Conservation (phyloP, 2,329 filamentous ascomycete genomes). For the Stemphylium lycopersici region DNA sequence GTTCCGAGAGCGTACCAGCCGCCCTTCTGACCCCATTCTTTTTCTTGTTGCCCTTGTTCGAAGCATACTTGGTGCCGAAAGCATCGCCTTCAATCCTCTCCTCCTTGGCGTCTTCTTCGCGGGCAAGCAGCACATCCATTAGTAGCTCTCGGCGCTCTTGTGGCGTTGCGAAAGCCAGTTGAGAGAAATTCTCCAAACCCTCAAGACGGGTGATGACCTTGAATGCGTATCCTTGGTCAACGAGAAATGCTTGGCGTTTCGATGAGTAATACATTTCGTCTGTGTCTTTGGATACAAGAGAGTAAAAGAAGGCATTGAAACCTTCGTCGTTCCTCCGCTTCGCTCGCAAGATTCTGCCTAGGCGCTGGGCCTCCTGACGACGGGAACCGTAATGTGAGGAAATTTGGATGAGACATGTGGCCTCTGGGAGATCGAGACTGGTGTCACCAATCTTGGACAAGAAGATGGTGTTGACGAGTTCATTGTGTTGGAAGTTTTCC, state of each 20-base stretch:
- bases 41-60: constrained; percentile 53
- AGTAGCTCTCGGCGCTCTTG: constrained; percentile 84
- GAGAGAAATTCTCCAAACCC: constrained; percentile 83
- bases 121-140: constrained; percentile 86
- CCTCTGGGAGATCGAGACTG: constrained; percentile 94
- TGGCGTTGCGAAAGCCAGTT: constrained; percentile 79
- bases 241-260: constrained; percentile 93
- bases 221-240: constrained; percentile 98
- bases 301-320: constrained; percentile 99
- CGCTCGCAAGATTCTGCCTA: constrained; percentile 90
- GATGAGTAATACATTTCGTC: constrained; percentile 98
- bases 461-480: constrained; percentile 89
- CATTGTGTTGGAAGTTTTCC: constrained; percentile 94
- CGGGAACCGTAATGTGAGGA: constrained; percentile 97
- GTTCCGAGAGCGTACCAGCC: constrained; percentile 81
- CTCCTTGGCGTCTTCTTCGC: constrained; percentile 72
- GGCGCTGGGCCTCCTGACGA: constrained; percentile 91
- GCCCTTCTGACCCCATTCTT: constrained; percentile 74
- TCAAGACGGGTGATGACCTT: constrained; percentile 97
- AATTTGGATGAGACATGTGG: constrained; percentile 95
- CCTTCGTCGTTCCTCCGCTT: constrained; percentile 97
- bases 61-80: constrained; percentile 59
- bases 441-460: constrained; percentile 98
- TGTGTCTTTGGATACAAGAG: constrained; percentile 94
- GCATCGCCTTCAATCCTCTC: constrained; percentile 74